Conservation (phyloP, 805 yeast species). For the Hanseniaspora clermontiae region DNA sequence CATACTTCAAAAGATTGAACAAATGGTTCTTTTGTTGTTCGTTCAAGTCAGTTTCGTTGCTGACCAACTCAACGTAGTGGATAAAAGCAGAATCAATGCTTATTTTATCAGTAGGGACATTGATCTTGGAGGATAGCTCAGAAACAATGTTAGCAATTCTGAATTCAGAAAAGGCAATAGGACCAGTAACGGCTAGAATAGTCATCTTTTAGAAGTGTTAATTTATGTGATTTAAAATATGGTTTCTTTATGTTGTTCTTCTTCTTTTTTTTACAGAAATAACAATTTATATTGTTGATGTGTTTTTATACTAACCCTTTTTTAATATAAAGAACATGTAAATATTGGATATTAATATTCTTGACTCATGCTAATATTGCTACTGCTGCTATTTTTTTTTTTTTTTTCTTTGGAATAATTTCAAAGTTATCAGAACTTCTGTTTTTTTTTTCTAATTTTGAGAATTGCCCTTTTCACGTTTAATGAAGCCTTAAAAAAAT, state of each 20-base stretch:
- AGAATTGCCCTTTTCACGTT: too few relatives aligned
- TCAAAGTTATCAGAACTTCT: too few relatives aligned
- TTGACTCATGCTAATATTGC: too few relatives aligned
- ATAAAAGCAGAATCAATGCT: slow-evolving; percentile 61
- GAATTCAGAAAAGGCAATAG: slow-evolving; percentile 77
- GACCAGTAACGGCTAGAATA: slow-evolving; percentile 63
- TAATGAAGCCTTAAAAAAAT: too few relatives aligned
- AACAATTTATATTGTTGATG: too few relatives aligned
- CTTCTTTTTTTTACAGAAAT: too few relatives aligned
- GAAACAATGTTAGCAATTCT: slow-evolving; percentile 57
- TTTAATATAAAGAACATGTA: too few relatives aligned
- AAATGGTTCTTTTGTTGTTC: slow-evolving; percentile 37
- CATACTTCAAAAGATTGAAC: slow-evolving; percentile 59
- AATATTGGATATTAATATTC: too few relatives aligned
- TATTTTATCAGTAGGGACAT: slow-evolving; percentile 50
- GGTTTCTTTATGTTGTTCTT: background rate
- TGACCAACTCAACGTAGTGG: slow-evolving; percentile 58
- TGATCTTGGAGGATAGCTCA: slow-evolving; percentile 58
- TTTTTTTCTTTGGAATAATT: too few relatives aligned
- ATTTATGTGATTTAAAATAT: background rate
- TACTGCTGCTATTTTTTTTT: too few relatives aligned
- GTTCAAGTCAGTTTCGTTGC: slow-evolving; percentile 26
- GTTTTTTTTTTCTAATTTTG: too few relatives aligned
- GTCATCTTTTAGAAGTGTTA: slow-evolving; percentile 23
- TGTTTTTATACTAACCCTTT: too few relatives aligned